phyloP scores from a whole-genome alignment of 192 early-diverging fungal genomes.

The Linnemannia exigua region DNA sequence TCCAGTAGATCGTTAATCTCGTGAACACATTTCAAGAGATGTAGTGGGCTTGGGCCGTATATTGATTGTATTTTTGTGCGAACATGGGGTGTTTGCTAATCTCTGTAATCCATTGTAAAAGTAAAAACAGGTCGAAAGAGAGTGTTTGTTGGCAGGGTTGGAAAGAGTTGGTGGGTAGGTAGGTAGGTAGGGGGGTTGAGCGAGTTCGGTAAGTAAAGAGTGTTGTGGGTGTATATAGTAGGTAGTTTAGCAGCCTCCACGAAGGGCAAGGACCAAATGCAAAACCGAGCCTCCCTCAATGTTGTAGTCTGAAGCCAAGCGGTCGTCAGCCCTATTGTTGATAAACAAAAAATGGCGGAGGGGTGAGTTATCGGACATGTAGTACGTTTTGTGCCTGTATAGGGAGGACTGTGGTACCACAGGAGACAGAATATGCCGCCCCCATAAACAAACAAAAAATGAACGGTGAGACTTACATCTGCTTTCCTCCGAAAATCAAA shows the following conservation, averaged over 20 bases:
- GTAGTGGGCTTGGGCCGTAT: background rate
- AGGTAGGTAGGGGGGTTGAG: no score
- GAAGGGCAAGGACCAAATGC: constrained; percentile 95
- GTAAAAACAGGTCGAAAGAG: background rate
- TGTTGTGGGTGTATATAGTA: background rate
- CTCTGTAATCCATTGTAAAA: background rate
- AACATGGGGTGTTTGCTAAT: background rate
- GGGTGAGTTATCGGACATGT: background rate
- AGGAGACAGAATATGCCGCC: background rate
- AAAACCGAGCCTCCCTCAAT: constrained; percentile 87
- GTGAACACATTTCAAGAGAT: no score
- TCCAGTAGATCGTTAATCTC: no score
- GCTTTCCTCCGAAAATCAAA: constrained; percentile 94
- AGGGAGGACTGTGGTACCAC: background rate
- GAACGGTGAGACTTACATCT: constrained; percentile 76
- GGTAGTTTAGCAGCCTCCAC: constrained; percentile 79
- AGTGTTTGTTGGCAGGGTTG: background rate
- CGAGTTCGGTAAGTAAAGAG: no score
- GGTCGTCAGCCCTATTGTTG: constrained; percentile 82
- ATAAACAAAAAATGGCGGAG: background rate
- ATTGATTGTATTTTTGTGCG: background rate
- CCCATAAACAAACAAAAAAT: background rate
- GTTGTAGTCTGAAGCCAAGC: constrained; percentile 73
- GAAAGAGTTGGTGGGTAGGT: background rate
- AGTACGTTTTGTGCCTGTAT: background rate